These are phyloP conservation scores for Krasilnikovozyma curviuscula DNA, from an alignment of 768 basidiomycete genomes.

Conservation along the genomic window DNA sequence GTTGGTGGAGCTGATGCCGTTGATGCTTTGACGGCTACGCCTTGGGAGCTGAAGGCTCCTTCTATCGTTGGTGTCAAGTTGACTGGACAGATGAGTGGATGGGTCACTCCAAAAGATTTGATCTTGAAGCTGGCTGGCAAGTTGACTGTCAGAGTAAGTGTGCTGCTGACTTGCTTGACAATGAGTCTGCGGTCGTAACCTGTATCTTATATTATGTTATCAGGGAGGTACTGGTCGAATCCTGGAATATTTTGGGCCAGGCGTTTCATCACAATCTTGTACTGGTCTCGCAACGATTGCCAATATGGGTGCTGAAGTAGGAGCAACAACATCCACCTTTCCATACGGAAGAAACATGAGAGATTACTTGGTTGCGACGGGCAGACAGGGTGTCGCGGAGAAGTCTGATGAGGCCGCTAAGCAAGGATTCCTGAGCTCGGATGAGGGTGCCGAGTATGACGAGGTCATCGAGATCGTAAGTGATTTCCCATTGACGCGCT, in stretches of 20 bases:
- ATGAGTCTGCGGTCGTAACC: not conserved
- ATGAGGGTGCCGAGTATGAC: constrained; percentile 79
- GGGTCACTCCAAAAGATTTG: constrained; percentile 90
- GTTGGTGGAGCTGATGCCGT: constrained; percentile 99
- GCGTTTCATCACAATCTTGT: constrained; percentile 72
- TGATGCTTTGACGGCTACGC: constrained; percentile 92
- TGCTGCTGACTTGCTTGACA: not conserved
- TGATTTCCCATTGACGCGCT: not conserved
- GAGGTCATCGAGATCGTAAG: constrained; percentile 81
- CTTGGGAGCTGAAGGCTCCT: constrained; percentile 93
- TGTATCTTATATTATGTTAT: not conserved
- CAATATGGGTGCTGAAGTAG: constrained; percentile 99
- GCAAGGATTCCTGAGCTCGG: constrained; percentile 58
- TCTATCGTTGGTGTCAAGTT: constrained; percentile 66
- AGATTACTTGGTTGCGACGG: constrained; percentile 72
- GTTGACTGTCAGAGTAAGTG: constrained; percentile 68
- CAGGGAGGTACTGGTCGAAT: constrained; percentile 92
- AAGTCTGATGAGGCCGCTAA: constrained; percentile 70
- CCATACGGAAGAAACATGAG: constrained; percentile 67
- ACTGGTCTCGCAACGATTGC: constrained; percentile 89
- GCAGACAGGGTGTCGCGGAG: constrained; percentile 60
- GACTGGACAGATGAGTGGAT: constrained; percentile 66
- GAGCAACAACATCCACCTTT: constrained; percentile 97
- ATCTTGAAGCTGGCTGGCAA: constrained; percentile 86
- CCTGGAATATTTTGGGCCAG: constrained; percentile 90